Evolutionary conservation across 176 grass and related monocot genomes (phyloP).

Genomic region (Guadua angustifolia): DNA sequence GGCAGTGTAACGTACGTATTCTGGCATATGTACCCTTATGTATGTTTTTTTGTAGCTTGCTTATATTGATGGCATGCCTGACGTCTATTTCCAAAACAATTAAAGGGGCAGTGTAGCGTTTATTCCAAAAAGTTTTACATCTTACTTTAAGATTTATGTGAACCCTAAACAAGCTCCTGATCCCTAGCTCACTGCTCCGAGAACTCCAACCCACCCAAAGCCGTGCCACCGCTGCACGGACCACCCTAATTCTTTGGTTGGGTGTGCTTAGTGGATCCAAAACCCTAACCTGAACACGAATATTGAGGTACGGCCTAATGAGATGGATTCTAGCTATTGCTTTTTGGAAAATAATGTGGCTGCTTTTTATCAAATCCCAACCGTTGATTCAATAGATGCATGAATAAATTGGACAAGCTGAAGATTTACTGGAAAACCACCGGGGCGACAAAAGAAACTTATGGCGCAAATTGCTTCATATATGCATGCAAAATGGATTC

Average conservation of each 20-base stretch:
- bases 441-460: background rate
- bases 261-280: background rate
- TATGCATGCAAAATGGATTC: background rate
- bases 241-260: too few species aligned
- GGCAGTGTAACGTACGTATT: background rate
- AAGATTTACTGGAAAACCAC: background rate
- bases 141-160: background rate
- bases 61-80: too few species aligned
- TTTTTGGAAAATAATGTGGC: background rate
- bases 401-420: background rate
- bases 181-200: too few species aligned
- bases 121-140: background rate
- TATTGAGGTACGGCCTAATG: background rate
- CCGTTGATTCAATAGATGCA: background rate
- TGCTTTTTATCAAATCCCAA: background rate
- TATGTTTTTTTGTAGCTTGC: background rate
- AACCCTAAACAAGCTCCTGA: background rate
- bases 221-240: too few species aligned
- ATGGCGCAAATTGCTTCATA: background rate
- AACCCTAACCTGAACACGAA: background rate
- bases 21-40: background rate
- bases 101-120: background rate
- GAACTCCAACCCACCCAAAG: background rate
- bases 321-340: background rate
- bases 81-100: background rate